phyloP scores from a whole-genome alignment of 768 basidiomycete genomes.

The Sistotremastrum suecicum region DNA sequence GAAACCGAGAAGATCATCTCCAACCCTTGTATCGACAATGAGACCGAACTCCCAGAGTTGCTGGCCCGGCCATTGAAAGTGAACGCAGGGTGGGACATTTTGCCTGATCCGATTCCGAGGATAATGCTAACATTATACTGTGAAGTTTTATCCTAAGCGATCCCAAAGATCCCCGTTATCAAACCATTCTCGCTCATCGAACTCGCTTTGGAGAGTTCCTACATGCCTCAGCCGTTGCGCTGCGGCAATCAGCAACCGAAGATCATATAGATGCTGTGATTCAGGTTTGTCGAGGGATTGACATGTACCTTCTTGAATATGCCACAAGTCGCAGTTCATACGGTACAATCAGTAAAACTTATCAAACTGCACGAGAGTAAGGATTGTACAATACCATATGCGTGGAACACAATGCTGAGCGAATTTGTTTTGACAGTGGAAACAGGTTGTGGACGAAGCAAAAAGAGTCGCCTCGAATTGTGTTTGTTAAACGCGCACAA shows the following conservation, averaged over 20 bases:
- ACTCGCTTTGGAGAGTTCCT: conserved; percentile 53
- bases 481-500: conserved; percentile 66
- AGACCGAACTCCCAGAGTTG: conserved; percentile 56
- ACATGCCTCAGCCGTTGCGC: conserved; percentile 47
- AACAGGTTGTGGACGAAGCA: conserved; percentile 59
- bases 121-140: no score
- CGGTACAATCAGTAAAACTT: conserved; percentile 52
- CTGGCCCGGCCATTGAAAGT: conserved; percentile 53
- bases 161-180: conserved; percentile 60
- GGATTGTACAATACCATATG: conserved; percentile 10
- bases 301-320: conserved; percentile 61
- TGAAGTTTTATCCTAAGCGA: conserved; percentile 48
- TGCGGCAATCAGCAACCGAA: conserved; percentile 53
- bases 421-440: conserved; percentile 24
- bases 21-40: conserved; percentile 42
- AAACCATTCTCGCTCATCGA: conserved; percentile 42
- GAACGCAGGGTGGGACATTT: conserved; percentile 32
- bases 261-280: conserved; percentile 83
- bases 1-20: conserved; percentile 42
- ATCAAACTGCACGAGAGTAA: conserved; percentile 47
- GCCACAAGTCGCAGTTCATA: conserved; percentile 46
- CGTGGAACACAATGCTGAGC: neutral
- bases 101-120: no score
- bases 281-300: conserved; percentile 55
- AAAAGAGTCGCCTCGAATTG: conserved; percentile 59